phyloP scores from a whole-genome alignment of 2,329 filamentous ascomycete species.

The Scopulariopsis brevicaulis region DNA sequence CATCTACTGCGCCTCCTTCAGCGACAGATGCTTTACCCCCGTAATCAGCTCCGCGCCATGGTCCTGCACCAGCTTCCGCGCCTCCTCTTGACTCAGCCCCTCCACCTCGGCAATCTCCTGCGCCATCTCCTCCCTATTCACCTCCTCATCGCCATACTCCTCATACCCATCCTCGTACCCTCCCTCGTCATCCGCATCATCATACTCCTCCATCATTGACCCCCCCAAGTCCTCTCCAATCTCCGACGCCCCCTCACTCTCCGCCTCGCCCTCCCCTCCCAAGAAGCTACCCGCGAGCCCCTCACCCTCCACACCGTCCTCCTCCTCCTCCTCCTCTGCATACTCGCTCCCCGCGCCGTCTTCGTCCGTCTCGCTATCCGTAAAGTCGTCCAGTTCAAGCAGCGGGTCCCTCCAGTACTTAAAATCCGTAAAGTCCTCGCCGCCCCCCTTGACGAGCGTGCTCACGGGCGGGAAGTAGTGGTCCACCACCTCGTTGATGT shows the following conservation, averaged over 20 bases:
- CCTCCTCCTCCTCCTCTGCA: conserved; percentile 33
- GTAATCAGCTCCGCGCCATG: conserved; percentile 9
- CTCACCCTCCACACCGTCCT: conserved; percentile 23
- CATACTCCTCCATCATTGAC: conserved; percentile 16
- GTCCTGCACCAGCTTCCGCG: conserved; percentile 4
- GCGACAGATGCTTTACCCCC: conserved; percentile 8
- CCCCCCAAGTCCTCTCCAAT: conserved; percentile 19
- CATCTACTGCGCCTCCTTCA: conserved; percentile 2
- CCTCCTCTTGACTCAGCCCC: not conserved
- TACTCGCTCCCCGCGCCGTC: not conserved
- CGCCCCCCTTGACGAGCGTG: conserved; percentile 75
- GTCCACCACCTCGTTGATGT: conserved; percentile 93
- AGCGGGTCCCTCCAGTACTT: conserved; percentile 88
- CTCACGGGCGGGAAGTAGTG: conserved; percentile 95
- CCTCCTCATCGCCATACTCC: conserved; percentile 29
- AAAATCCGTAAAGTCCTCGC: conserved; percentile 94
- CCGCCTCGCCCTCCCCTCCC: conserved; percentile 35
- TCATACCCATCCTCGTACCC: conserved; percentile 22
- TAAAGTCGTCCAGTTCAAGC: conserved; percentile 79
- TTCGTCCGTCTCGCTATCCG: conserved; percentile 55
- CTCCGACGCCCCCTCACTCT: conserved; percentile 13
- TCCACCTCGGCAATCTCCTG: conserved; percentile 5
- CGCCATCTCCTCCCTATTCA: conserved; percentile 19
- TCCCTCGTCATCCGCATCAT: conserved; percentile 26
- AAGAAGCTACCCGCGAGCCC: conserved; percentile 45